Conservation (phyloP, 2,329 filamentous ascomycete species). For the Hymenoscyphus scutula region DNA sequence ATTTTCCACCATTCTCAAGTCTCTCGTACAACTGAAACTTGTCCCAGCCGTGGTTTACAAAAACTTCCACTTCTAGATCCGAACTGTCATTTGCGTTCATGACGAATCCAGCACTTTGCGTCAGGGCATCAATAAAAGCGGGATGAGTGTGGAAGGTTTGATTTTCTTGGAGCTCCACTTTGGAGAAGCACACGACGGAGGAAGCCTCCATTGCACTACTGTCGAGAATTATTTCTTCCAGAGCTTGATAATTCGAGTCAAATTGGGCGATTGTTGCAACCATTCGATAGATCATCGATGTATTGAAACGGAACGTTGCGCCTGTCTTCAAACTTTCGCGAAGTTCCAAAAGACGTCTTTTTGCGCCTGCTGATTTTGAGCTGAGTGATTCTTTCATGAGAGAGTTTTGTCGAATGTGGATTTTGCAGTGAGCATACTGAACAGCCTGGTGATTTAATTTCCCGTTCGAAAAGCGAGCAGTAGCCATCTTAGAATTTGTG, state of each 20-base stretch:
- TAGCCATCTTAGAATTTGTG: constrained; percentile 15
- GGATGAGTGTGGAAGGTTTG: constrained; percentile 53
- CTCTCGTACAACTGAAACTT: constrained; percentile 48
- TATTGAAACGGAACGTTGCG: constrained; percentile 46
- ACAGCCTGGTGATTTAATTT: constrained; percentile 11
- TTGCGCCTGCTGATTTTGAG: constrained; percentile 13
- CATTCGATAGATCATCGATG: constrained; percentile 57
- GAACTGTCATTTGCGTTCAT: constrained; percentile 49
- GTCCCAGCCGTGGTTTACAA: constrained; percentile 58
- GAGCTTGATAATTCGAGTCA: constrained; percentile 49
- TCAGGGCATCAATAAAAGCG: constrained; percentile 56
- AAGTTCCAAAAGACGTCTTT: constrained; percentile 15
- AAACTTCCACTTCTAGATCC: constrained; percentile 49
- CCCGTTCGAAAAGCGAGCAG: too few species aligned
- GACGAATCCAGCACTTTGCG: constrained; percentile 58
- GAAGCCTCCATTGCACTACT: constrained; percentile 47
- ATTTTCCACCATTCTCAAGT: constrained; percentile 43
- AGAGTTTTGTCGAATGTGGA: constrained; percentile 14
- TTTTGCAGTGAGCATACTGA: constrained; percentile 21
- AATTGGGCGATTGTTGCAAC: constrained; percentile 56
- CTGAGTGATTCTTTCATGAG: constrained; percentile 13
- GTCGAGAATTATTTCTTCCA: constrained; percentile 53
- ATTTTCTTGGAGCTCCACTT: constrained; percentile 45
- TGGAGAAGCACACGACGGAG: constrained; percentile 28
- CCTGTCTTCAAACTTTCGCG: constrained; percentile 57